Conservation (phyloP, 371 early-diverging fungal species). For the Paraphysoderma sedebokerense region DNA sequence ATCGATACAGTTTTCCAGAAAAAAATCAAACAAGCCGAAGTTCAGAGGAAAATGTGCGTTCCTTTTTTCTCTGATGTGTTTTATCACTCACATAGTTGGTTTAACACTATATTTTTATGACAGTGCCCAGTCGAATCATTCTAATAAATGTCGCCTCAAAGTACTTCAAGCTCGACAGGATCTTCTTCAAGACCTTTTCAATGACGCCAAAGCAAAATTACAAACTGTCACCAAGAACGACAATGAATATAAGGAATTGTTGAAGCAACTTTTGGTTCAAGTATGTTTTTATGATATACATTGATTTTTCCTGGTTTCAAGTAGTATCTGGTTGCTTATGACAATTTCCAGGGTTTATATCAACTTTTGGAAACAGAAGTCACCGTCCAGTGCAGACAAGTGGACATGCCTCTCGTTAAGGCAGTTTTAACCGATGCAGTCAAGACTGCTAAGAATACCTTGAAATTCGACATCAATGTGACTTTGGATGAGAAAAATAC, state of each 20-base stretch:
- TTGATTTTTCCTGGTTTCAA: neutral
- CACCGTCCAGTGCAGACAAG: conserved; percentile 45
- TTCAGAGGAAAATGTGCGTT: conserved; percentile 66
- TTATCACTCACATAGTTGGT: neutral
- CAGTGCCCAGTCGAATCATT: conserved; percentile 83
- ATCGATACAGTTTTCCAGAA: conserved; percentile 79
- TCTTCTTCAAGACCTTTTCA: conserved; percentile 59
- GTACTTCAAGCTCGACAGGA: conserved; percentile 77
- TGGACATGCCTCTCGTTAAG: conserved; percentile 28
- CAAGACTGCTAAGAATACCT: conserved; percentile 5
- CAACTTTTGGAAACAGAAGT: conserved; percentile 67
- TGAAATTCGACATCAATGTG: conserved; percentile 13
- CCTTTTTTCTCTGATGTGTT: neutral
- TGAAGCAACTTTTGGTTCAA: conserved; percentile 58
- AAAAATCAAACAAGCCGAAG: conserved; percentile 79
- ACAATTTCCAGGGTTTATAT: conserved; percentile 41
- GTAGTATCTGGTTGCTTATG: conserved; percentile 2
- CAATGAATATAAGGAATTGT: conserved; percentile 32
- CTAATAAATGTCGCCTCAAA: conserved; percentile 84
- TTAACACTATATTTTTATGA: neutral
- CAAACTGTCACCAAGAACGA: conserved; percentile 31
- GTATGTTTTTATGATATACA: conserved; percentile 12
- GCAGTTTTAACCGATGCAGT: neutral
- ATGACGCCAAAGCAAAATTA: conserved; percentile 35
- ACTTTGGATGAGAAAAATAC: conserved; percentile 37